These are phyloP conservation scores for Miamiensis avidus DNA, from an alignment of 169 alveolate species.

Conservation along the genomic window DNA sequence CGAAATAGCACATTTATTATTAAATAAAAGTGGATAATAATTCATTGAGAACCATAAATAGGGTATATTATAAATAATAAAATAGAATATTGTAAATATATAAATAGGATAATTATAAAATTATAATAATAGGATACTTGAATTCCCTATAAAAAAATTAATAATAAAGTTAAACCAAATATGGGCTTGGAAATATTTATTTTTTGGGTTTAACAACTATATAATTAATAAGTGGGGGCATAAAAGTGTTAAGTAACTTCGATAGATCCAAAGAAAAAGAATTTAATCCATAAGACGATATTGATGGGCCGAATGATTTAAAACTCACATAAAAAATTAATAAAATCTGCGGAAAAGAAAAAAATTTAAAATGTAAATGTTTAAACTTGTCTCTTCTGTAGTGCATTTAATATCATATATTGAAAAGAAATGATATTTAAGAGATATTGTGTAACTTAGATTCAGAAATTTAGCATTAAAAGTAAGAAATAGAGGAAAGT, in stretches of 20 bases:
- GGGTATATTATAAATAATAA: no score
- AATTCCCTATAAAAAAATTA: no score
- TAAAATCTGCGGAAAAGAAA: neutral
- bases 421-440: neutral
- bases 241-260: no score
- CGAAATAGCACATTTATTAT: no score
- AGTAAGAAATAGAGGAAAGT: neutral
- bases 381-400: no score
- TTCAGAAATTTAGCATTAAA: neutral
- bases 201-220: neutral
- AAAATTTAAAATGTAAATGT: no score
- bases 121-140: no score
- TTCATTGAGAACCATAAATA: no score
- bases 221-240: neutral
- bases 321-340: no score
- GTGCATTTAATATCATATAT: neutral
- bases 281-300: neutral
- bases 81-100: no score
- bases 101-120: no score
- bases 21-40: no score
- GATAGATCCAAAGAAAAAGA: neutral
- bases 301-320: neutral
- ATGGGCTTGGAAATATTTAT: neutral
- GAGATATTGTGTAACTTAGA: neutral
- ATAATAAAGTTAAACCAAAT: neutral